phyloP scores from a whole-genome alignment of 2,329 filamentous ascomycete genomes.

The Endothia cerciana region DNA sequence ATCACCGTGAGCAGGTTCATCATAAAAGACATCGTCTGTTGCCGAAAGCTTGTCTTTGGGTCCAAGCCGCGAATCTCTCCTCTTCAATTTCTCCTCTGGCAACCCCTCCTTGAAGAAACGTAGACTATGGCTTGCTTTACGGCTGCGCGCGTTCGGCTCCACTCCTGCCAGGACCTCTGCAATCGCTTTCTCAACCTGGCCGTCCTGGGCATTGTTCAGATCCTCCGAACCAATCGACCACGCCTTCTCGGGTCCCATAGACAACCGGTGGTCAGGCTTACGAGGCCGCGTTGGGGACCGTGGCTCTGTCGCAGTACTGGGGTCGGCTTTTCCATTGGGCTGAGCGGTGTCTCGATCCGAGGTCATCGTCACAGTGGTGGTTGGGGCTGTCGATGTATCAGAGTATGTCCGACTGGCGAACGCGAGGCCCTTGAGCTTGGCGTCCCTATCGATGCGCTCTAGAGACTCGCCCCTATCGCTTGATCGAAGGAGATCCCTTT shows the following conservation, averaged over 20 bases:
- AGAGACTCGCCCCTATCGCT: slow-evolving; percentile 45
- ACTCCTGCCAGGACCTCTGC: slow-evolving; percentile 63
- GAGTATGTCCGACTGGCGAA: slow-evolving; percentile 31
- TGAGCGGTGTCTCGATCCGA: slow-evolving; percentile 8
- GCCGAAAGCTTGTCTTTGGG: slow-evolving; percentile 47
- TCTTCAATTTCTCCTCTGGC: slow-evolving; percentile 61
- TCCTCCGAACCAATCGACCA: slow-evolving; percentile 65
- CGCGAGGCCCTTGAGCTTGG: slow-evolving; percentile 37
- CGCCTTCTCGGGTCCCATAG: slow-evolving; percentile 58
- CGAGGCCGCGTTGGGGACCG: slow-evolving; percentile 36
- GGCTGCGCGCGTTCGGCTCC: slow-evolving; percentile 67
- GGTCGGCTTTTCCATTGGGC: slow-evolving; percentile 12
- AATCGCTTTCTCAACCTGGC: slow-evolving; percentile 68
- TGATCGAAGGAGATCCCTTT: slow-evolving; percentile 40
- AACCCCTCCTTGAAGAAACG: slow-evolving; percentile 70
- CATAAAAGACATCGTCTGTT: slow-evolving; percentile 35
- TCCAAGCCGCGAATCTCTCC: slow-evolving; percentile 49
- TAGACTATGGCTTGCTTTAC: slow-evolving; percentile 69
- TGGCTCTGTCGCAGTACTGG: slow-evolving; percentile 7
- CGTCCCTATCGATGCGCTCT: slow-evolving; percentile 49
- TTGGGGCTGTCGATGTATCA: slow-evolving; percentile 16
- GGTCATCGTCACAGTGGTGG: neutral
- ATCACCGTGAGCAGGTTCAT: slow-evolving; percentile 31
- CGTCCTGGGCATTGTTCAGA: slow-evolving; percentile 52
- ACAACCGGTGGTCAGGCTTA: slow-evolving; percentile 47